Base-by-base conservation (phyloP, 345 rosid species). In the Ceriops zippeliana region DNA sequence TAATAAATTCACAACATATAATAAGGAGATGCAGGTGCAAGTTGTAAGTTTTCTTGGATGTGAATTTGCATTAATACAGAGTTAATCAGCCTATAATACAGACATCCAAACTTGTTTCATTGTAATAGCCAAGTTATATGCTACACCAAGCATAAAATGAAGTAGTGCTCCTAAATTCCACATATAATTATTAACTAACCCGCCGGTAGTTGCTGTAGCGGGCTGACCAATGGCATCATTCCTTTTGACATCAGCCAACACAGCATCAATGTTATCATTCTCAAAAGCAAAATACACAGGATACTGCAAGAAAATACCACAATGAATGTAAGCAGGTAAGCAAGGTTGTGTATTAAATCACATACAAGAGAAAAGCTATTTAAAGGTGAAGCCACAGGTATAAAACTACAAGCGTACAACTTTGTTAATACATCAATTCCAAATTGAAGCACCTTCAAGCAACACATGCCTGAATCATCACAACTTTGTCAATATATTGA, bases 261-360 rank as follows among this genome's bases (percentile, higher is more conserved):
- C 88, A 65, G 83, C 75, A 70, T 85, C 82, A 72, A 93, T 83
- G 69, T 90, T 89, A 69, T 91, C 92, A 78, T 91, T 79, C 87
- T 91, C 99, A 76, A 90, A 95, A 6, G 96, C 92, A 67, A 95
- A 95, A 84, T 95, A 95, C 53, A 90, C 97, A 28, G 99, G 99
- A 83, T 81, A 95, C 99, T 95, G 87, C 62, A 61, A 59, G 27
- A 71, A 49, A 78, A 63, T 13, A 62, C 64, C 15, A 28, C 68
- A 65, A 22, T n/a, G 75, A 31, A 59, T 61, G 30, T 2, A 22
- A 66, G 1, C 2, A 22, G 28, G 6, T 64, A 62, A 30, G 52
- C 58, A 19, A 24, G 47, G 69, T 38, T 37, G 28, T n/a, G 5
- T 15, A 72, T 27, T 10, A 68, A 56, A 9, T 24, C 21, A 52